Percentiles rank a stretch among this genome's conserved stretches.
Conservation (phyloP, 176 grass and related monocot species). For the Musa itinerans region DNA sequence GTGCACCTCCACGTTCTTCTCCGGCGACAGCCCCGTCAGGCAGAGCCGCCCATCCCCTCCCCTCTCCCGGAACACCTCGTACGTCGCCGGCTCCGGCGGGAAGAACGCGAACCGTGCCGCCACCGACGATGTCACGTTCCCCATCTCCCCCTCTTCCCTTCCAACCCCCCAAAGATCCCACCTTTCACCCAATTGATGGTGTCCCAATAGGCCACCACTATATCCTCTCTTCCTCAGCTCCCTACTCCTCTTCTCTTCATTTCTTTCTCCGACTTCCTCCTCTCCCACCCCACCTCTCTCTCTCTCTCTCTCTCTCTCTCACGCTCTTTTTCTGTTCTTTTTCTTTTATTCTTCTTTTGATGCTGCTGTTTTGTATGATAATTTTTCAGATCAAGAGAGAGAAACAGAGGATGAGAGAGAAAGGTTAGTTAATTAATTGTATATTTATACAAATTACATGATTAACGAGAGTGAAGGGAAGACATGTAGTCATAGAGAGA, state of each 20-base stretch:
- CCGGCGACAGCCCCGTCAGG: slow-evolving; percentile 45
- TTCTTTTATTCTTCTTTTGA: no score
- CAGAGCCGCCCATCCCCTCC: slow-evolving; percentile 14
- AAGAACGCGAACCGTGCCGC: slow-evolving; percentile 93
- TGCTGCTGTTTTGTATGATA: no score
- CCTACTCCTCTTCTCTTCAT: background rate
- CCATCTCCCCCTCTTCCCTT: slow-evolving; percentile 34
- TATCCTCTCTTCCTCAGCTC: background rate
- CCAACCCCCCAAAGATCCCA: background rate
- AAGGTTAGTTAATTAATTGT: no score
- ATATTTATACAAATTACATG: no score
- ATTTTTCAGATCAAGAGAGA: no score
- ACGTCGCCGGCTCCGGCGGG: slow-evolving; percentile 89
- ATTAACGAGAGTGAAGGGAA: no score
- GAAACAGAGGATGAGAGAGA: no score
- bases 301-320: no score
- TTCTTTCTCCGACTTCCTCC: no score
- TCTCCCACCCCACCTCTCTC: no score
- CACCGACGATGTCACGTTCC: slow-evolving; percentile 92
- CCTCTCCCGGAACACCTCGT: slow-evolving; percentile 38
- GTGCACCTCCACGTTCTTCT: slow-evolving; percentile 49
- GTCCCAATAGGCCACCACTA: background rate
- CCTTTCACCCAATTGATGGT: background rate
- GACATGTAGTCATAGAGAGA: no score
- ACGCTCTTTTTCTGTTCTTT: background rate